These are phyloP conservation scores for Oxytropis ochrocephala DNA, from an alignment of 306 rosid species.

Conservation along the genomic window DNA sequence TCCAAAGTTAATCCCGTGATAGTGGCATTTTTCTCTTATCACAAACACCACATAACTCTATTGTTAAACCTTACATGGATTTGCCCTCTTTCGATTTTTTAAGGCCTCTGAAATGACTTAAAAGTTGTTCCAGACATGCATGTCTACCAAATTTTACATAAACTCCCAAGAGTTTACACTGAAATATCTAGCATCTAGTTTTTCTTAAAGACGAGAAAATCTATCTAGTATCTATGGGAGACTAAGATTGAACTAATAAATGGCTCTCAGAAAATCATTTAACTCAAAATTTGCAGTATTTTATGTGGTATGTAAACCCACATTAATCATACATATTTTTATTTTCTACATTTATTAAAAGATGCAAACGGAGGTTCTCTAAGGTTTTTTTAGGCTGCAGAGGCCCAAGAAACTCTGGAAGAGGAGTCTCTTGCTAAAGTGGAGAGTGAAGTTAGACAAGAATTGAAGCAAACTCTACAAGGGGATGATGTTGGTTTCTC, in stretches of 20 bases:
- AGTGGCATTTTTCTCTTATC: no score
- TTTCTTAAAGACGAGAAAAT: background rate
- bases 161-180: background rate
- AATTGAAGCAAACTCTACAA: constrained; percentile 58
- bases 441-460: constrained; percentile 87
- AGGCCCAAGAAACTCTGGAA: constrained; percentile 98
- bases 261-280: background rate
- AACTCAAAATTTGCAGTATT: constrained; percentile 7
- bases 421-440: constrained; percentile 88
- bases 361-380: constrained; percentile 30
- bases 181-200: background rate
- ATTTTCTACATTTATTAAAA: constrained; percentile 1
- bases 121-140: background rate
- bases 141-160: background rate
- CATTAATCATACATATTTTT: background rate
- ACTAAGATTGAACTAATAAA: background rate
- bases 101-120: background rate
- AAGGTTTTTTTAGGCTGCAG: constrained; percentile 82
- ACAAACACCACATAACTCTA: no score
- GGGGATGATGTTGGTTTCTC: constrained; percentile 73
- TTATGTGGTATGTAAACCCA: background rate
- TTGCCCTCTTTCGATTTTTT: background rate
- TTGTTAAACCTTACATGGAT: background rate
- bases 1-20: no score
- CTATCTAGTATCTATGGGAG: background rate